phyloP scores from a whole-genome alignment of 2,329 filamentous ascomycete species.

The Xylariaceae sp. region DNA sequence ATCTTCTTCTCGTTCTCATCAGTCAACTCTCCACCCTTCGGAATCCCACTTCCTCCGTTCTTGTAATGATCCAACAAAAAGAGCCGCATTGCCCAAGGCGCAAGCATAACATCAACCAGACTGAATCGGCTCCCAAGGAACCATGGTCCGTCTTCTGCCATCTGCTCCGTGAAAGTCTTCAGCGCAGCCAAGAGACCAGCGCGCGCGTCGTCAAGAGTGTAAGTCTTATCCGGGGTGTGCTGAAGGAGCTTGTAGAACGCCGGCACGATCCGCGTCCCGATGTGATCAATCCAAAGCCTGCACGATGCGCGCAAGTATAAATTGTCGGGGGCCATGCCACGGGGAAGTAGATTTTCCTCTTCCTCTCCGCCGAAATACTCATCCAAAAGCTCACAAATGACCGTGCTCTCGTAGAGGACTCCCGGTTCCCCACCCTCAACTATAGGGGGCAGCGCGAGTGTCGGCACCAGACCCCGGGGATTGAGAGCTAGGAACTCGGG shows the following conservation, averaged over 20 bases:
- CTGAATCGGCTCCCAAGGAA: slow-evolving; percentile 63
- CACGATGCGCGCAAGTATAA: slow-evolving; percentile 62
- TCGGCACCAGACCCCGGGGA: slow-evolving; percentile 71
- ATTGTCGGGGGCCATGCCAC: slow-evolving; percentile 31
- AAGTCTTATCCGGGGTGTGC: slow-evolving; percentile 47
- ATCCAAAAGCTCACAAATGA: slow-evolving; percentile 73
- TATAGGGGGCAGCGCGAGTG: slow-evolving; percentile 48
- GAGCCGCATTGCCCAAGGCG: slow-evolving; percentile 67
- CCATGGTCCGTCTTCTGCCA: slow-evolving; percentile 56
- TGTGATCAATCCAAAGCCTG: slow-evolving; percentile 71
- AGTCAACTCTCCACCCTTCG: slow-evolving; percentile 26
- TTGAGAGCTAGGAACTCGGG: slow-evolving; percentile 66
- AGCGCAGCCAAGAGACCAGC: slow-evolving; percentile 56
- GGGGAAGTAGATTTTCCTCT: slow-evolving; percentile 50
- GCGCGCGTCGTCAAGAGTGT: slow-evolving; percentile 50
- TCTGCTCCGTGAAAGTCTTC: slow-evolving; percentile 57
- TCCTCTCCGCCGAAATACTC: slow-evolving; percentile 55
- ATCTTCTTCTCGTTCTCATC: slow-evolving; percentile 49
- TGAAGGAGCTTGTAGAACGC: slow-evolving; percentile 62
- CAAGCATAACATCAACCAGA: slow-evolving; percentile 66
- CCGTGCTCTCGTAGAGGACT: slow-evolving; percentile 67
- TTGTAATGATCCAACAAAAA: slow-evolving; percentile 78
- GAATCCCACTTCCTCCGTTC: slow-evolving; percentile 46
- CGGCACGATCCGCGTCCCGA: slow-evolving; percentile 63
- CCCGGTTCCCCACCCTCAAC: slow-evolving; percentile 35